Evolutionary conservation across 352 stramenopile genomes (phyloP).

Genomic region (Pelagophyceae sp.): DNA sequence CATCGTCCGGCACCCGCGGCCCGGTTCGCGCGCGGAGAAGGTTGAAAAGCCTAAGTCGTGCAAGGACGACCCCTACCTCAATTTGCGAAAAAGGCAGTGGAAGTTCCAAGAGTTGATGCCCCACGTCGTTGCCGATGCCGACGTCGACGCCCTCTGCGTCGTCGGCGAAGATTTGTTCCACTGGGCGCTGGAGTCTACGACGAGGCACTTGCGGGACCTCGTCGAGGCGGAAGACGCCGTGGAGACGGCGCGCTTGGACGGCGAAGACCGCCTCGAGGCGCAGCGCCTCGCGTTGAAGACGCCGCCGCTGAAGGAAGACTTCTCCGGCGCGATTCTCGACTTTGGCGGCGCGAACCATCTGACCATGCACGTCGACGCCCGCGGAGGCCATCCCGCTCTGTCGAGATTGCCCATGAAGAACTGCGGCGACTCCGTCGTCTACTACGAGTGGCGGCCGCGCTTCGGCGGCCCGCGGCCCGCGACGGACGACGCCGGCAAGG

Average conservation of each 20-base stretch:
- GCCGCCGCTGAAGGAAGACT: not conserved
- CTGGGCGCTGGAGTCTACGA: slow-evolving; percentile 15
- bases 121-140: slow-evolving; percentile 3
- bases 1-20: slow-evolving; percentile 22
- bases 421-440: slow-evolving; percentile 20
- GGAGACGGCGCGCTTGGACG: too few species aligned
- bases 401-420: slow-evolving; percentile 19
- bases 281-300: not conserved
- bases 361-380: slow-evolving; percentile 10
- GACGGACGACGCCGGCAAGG: slow-evolving; percentile 8
- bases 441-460: slow-evolving; percentile 21
- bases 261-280: not conserved
- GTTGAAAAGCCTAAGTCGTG: too few species aligned
- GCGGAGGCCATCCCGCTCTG: too few species aligned
- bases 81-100: slow-evolving; percentile 16
- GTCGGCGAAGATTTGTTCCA: slow-evolving; percentile 17
- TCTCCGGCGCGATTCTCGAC: not conserved
- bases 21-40: not conserved
- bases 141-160: slow-evolving; percentile 2
- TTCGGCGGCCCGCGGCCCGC: not conserved
- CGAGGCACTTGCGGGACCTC: not conserved
- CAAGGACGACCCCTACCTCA: slow-evolving; percentile 14
- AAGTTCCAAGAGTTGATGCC: slow-evolving; percentile 10
- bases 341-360: slow-evolving; percentile 3
- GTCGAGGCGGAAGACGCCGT: not conserved